These are phyloP conservation scores for Fennellomyces sp. DNA, from an alignment of 371 early-diverging fungal species.

Conservation along the genomic window DNA sequence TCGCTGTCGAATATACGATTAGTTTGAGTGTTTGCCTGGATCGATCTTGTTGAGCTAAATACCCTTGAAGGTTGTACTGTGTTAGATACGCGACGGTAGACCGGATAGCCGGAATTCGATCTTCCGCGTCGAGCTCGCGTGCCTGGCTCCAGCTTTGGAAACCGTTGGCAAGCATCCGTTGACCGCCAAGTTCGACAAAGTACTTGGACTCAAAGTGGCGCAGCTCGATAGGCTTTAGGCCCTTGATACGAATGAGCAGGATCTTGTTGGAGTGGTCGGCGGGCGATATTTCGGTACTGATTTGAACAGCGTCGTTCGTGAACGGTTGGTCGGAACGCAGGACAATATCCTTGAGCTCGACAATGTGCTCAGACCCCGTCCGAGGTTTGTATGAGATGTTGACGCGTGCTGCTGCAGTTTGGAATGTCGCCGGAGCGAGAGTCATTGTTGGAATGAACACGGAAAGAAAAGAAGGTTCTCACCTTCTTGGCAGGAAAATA, in stretches of 20 bases:
- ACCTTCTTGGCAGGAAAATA: too few species aligned
- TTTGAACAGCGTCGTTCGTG: slow-evolving; percentile 14
- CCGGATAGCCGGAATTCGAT: slow-evolving; percentile 40
- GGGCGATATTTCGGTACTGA: not conserved
- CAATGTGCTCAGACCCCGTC: slow-evolving; percentile 11
- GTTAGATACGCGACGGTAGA: slow-evolving; percentile 39
- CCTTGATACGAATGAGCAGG: slow-evolving; percentile 16
- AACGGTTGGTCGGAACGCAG: slow-evolving; percentile 20
- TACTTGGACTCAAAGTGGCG: slow-evolving; percentile 34
- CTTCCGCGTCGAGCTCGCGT: slow-evolving; percentile 28
- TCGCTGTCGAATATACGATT: too few species aligned
- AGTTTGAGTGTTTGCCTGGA: too few species aligned
- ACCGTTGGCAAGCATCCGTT: slow-evolving; percentile 56
- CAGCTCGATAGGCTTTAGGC: slow-evolving; percentile 26
- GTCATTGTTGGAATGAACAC: not conserved
- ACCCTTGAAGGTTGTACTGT: slow-evolving; percentile 50
- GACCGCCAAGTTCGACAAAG: slow-evolving; percentile 25
- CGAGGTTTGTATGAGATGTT: slow-evolving; percentile 22
- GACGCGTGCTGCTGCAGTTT: slow-evolving; percentile 9
- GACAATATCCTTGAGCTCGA: slow-evolving; percentile 16
- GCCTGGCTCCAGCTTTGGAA: slow-evolving; percentile 64
- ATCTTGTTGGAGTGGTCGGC: slow-evolving; percentile 22
- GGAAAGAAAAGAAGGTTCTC: not conserved
- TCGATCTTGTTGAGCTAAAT: too few species aligned
- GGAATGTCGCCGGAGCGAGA: not conserved